Conservation (phyloP, 2,329 filamentous ascomycete species). For the Fusarium irregulare region DNA sequence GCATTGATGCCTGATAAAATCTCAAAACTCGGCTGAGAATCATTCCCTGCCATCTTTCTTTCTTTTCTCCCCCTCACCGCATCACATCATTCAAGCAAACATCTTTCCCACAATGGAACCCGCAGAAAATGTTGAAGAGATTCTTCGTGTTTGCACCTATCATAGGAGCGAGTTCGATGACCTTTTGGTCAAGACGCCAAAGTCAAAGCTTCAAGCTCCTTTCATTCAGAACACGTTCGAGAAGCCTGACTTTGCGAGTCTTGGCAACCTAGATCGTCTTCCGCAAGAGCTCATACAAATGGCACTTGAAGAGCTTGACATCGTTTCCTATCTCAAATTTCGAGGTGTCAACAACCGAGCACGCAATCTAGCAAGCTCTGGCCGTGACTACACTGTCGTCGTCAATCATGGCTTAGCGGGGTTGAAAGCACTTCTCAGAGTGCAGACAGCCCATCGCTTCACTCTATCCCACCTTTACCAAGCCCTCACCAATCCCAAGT, state of each 20-base stretch:
- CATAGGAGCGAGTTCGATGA: conserved; percentile 20
- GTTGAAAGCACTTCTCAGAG: conserved; percentile 14
- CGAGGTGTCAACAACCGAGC: conserved; percentile 4
- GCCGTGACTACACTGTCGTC: conserved; percentile 1
- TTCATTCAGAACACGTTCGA: background rate
- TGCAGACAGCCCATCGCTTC: background rate
- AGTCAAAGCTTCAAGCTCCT: conserved; percentile 8
- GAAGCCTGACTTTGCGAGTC: background rate
- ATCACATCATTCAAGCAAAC: background rate
- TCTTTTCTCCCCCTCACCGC: background rate
- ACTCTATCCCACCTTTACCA: background rate
- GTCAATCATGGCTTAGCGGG: conserved; percentile 2
- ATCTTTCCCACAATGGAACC: background rate
- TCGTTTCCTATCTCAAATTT: conserved; percentile 17
- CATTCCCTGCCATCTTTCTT: background rate
- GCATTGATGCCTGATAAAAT: conserved; percentile 1
- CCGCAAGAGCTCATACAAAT: conserved; percentile 13
- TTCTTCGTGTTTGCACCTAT: conserved; percentile 12
- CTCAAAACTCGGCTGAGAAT: background rate
- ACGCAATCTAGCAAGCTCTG: background rate
- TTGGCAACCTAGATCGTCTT: background rate
- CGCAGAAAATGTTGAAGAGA: background rate
- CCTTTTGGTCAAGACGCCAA: conserved; percentile 1
- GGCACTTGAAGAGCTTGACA: conserved; percentile 8
- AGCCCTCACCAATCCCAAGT: background rate